Percentiles rank a stretch among this genome's conserved stretches.
Conservation (phyloP, 2,329 filamentous ascomycete species). For the Phyllosticta paracitricarpa region DNA sequence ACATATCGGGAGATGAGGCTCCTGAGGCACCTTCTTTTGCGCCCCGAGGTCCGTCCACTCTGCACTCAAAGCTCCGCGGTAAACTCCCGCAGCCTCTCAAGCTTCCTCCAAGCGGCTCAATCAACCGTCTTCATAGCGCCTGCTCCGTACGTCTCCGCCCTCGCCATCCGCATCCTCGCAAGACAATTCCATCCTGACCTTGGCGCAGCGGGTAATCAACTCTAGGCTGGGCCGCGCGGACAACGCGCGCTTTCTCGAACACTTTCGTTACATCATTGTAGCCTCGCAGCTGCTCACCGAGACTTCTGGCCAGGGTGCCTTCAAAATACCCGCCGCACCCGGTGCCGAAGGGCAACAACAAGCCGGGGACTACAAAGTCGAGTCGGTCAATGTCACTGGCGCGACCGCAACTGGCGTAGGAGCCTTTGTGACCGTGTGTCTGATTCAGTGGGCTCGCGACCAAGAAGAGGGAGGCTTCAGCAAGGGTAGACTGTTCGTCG, state of each 20-base stretch:
- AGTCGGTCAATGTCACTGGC: constrained; percentile 50
- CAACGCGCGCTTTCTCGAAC: constrained; percentile 77
- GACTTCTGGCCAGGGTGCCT: constrained; percentile 37
- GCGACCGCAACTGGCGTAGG: constrained; percentile 54
- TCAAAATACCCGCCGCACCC: constrained; percentile 24
- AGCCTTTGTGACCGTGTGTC: constrained; percentile 53
- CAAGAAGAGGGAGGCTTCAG: constrained; percentile 44
- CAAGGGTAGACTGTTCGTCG: constrained; percentile 42
- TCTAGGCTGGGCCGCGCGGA: constrained; percentile 65
- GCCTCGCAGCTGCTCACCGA: constrained; percentile 80
- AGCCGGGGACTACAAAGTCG: constrained; percentile 27
- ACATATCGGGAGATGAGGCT: neutral
- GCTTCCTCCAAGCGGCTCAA: constrained; percentile 27
- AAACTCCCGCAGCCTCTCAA: constrained; percentile 39
- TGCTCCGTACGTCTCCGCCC: constrained; percentile 24
- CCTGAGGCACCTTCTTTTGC: constrained; percentile 32
- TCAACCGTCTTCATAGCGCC: constrained; percentile 28
- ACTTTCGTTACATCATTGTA: constrained; percentile 87
- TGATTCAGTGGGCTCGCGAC: constrained; percentile 60
- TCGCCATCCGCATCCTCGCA: constrained; percentile 6
- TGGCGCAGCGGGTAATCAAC: constrained; percentile 54
- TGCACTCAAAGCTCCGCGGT: constrained; percentile 39
- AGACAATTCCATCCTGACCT: constrained; percentile 11
- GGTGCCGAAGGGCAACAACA: constrained; percentile 18
- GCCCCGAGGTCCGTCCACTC: constrained; percentile 39